A percentile compares a stretch with the other conserved stretches of the same genome.
These are phyloP conservation scores for Pterocarpus santalinus DNA, from an alignment of 306 rosid genomes.

Conservation along the genomic window DNA sequence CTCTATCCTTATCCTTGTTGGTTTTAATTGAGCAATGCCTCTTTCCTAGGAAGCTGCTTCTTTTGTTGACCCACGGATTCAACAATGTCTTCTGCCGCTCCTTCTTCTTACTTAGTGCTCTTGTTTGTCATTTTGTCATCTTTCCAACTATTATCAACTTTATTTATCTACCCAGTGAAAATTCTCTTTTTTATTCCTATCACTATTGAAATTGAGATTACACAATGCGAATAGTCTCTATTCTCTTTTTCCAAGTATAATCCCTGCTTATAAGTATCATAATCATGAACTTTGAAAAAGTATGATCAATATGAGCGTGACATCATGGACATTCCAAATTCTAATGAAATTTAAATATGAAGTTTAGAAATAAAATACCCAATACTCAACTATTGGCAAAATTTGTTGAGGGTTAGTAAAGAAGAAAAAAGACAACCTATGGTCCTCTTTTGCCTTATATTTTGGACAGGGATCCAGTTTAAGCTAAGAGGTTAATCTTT, in stretches of 20 bases:
- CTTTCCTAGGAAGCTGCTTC: conserved; percentile 63
- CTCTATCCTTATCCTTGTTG: conserved; percentile 59
- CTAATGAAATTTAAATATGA: background rate
- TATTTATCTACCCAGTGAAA: background rate
- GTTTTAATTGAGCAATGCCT: conserved; percentile 50
- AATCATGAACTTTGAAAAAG: conserved; percentile 7
- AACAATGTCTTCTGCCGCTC: background rate
- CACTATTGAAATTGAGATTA: background rate
- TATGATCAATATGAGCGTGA: background rate
- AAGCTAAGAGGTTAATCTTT: background rate
- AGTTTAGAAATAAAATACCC: background rate
- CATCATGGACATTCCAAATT: background rate
- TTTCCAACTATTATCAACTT: background rate
- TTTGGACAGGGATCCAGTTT: background rate
- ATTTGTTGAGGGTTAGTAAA: background rate
- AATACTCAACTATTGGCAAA: background rate
- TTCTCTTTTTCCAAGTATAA: background rate
- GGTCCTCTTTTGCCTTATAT: background rate
- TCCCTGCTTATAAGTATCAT: background rate
- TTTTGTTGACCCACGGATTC: conserved; percentile 48
- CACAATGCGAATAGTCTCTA: background rate
- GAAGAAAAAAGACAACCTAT: background rate
- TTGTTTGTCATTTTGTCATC: background rate
- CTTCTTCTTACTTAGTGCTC: background rate
- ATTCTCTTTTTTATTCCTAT: conserved; percentile 3